Evolutionary conservation across 192 early-diverging fungal genomes (phyloP), one percentile per base, ranked within the genome.

Genomic region (Coemansia sp.): DNA sequence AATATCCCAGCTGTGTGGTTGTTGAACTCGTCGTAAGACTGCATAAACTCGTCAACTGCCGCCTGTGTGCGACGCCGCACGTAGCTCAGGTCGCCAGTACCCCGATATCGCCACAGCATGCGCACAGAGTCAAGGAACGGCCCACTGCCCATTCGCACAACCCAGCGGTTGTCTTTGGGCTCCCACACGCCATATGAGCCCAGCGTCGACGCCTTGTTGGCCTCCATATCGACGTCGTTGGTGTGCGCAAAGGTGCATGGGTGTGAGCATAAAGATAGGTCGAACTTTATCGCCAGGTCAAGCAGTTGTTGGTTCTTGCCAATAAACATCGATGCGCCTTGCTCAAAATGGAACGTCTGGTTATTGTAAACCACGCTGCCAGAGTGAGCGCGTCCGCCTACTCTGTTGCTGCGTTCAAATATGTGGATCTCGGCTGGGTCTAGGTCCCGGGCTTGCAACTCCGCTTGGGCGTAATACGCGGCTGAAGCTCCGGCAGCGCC

Each of bases 321-420:
- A 18, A 75, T 69, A 22, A 75, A 75, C 73, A 75, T 75, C 3
- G 73, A 75, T 15, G 73, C 73, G 4, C 73, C 73, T 32, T 47
- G 53, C 59, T 75, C 73, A 63, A 65, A 75, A 13, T 65, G 41
- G 27, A 69, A 61, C 13, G 73, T 69, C 10, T 32, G 35, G 65
- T 65, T 69, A 43, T 41, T 53, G 49, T 75, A 65, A 3, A 15
- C 24, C 0, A 75, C 67, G 9, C 43, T 69, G n/a, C 62, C 66
- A 6, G 49, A 18, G 39, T 62, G 66, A 0, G 62, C 67, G n/a
- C 73, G 73, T 6, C 73, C 73, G 12, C 73, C 73, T 8, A 62
- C 61, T 8, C 61, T 63, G 8, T 4, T 10, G 22, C 39, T 37
- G 44, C 67, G 62, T 24, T 75, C 73, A 44, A 75, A 75, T 22